phyloP scores from a whole-genome alignment of 225 moss, liverwort and hornwort species.

The Bryoerythrophyllum caledonicum region DNA sequence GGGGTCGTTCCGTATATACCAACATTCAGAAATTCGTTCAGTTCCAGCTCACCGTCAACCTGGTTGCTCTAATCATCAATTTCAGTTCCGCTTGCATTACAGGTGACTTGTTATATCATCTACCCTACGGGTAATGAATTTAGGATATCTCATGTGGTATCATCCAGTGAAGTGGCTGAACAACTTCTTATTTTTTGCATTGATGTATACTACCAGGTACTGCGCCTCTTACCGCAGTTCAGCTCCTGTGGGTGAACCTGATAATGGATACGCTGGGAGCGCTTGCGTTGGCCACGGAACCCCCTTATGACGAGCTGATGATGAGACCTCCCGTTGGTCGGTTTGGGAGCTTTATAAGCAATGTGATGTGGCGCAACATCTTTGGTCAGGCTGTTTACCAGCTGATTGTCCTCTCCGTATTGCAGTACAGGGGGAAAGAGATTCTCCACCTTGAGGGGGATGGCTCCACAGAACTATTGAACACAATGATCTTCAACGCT shows the following conservation, averaged over 20 bases:
- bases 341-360: constrained; percentile 63
- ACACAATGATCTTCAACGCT: constrained; percentile 93
- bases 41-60: constrained; percentile 92
- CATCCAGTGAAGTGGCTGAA: background rate
- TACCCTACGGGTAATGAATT: background rate
- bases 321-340: constrained; percentile 67
- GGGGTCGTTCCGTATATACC: constrained; percentile 95
- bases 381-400: constrained; percentile 90
- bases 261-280: constrained; percentile 99
- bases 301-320: constrained; percentile 88
- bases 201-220: constrained; percentile 55
- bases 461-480: constrained; percentile 39
- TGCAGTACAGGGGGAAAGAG: constrained; percentile 71
- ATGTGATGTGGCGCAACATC: constrained; percentile 91
- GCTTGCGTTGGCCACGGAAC: constrained; percentile 91
- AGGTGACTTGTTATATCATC: constrained; percentile 38
- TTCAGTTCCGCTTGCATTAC: constrained; percentile 92
- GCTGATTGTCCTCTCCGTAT: constrained; percentile 59
- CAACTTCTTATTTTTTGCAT: background rate
- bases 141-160: background rate
- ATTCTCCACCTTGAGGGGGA: constrained; percentile 52
- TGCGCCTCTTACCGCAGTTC: constrained; percentile 94
- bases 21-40: constrained; percentile 99
- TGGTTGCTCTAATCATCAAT: constrained; percentile 87
- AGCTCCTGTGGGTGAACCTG: constrained; percentile 94